Evolutionary conservation across 805 yeast genomes (phyloP), one percentile per base, ranked within the genome.

Genomic region (Saccharomycopsis fermentans): DNA sequence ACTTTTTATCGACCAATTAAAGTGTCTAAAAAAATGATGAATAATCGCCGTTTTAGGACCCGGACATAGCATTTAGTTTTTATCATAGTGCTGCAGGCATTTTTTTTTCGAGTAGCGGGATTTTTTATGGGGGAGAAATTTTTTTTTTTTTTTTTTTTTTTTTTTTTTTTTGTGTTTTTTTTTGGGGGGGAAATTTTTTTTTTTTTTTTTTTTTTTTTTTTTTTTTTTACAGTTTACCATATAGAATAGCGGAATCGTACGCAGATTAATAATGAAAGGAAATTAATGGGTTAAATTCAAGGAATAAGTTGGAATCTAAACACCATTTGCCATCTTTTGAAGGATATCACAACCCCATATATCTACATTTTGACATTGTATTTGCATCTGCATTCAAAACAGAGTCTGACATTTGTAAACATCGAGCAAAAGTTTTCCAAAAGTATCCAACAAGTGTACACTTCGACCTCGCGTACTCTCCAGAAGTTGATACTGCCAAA

Each of bases 1-100:
- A 21, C 9, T 21, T 43, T 21, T 6, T 21, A 24, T 21, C 24
- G 50, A 50, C 58, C 58, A 55, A 55, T 55, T 16, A 55, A 17
- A 50, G 26, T 6, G 32, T n/a, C 24, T 21, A 51, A 56, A 56
- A 56, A 56, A 32, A 27, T 29, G 50, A 39, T 52, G 58, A 52
- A 26, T 39, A 52, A 47, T 51, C 55, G 40, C 58, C 58, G 58
- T 17, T 26, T 19, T 34, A 35, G 58, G 58, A 48, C 35, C 58
- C 58, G 58, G 51, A 34, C 58, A 19, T 27, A 39, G 32, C 40
- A 35, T 29, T 24, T 24, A 21, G 34, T 11, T 19, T 24, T 12
- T n/a, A 39, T 17, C 12, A 17, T n/a, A 19, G 34, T 12, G 26
- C 34, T 47, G 34, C n/a, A 47, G 12, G 6, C 24, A 17, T 39